phyloP scores from a whole-genome alignment of 331 rosid species.

The Stylosanthes scabra region DNA sequence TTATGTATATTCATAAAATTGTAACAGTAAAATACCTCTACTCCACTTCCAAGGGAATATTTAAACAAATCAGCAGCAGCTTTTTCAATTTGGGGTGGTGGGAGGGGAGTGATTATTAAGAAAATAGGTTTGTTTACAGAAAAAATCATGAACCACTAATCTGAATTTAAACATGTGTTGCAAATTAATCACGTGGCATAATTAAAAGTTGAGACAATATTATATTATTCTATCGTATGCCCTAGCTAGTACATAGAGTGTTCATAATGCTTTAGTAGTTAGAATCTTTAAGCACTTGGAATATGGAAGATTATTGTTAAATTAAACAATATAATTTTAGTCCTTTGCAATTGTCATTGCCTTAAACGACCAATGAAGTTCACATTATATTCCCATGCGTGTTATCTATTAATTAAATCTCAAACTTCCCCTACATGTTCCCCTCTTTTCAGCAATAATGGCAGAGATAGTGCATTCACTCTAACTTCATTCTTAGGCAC shows the following conservation, averaged over 20 bases:
- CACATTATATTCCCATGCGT: constrained; percentile 14
- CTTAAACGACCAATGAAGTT: neutral
- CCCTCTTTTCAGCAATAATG: neutral
- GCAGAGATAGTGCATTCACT: neutral
- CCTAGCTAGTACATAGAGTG: neutral
- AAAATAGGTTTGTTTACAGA: too few relatives aligned
- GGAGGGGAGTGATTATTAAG: too few relatives aligned
- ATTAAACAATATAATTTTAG: neutral
- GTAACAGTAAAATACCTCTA: neutral
- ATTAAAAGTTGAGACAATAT: constrained; percentile 1
- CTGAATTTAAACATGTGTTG: constrained; percentile 28
- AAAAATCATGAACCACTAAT: neutral
- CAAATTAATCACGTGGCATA: constrained; percentile 30
- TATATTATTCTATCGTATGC: neutral
- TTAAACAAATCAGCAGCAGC: neutral
- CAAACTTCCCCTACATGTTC: neutral
- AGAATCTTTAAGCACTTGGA: constrained; percentile 19
- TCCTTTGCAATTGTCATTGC: constrained; percentile 34
- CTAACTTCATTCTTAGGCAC: neutral
- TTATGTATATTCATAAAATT: too few relatives aligned
- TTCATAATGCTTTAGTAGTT: neutral
- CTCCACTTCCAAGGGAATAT: neutral
- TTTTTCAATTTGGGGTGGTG: neutral
- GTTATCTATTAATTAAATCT: constrained; percentile 7
- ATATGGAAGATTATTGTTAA: constrained; percentile 7